Evolutionary conservation across 2,329 filamentous ascomycete species (phyloP).

Genomic region (Penicillium corylophilum): DNA sequence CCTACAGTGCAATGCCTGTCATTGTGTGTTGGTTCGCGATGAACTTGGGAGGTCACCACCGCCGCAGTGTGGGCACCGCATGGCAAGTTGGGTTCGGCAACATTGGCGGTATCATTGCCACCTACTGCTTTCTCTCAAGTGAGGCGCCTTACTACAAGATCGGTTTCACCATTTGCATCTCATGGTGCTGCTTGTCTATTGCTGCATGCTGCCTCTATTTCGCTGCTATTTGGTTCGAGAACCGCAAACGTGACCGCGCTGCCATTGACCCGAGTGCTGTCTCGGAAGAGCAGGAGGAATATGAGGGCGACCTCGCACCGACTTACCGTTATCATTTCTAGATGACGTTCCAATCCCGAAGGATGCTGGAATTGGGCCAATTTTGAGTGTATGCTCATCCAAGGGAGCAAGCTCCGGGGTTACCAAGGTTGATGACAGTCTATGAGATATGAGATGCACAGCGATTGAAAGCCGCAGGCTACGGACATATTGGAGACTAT

Average conservation of each 20-base stretch:
- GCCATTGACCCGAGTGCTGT: slow-evolving; percentile 24
- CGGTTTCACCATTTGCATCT: slow-evolving; percentile 76
- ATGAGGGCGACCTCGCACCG: slow-evolving; percentile 43
- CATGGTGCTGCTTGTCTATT: slow-evolving; percentile 68
- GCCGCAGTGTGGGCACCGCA: slow-evolving; percentile 67
- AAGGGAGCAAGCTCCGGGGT: not conserved
- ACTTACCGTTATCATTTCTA: slow-evolving; percentile 43
- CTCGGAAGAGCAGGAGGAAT: slow-evolving; percentile 34
- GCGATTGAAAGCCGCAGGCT: not conserved
- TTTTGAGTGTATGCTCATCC: not conserved
- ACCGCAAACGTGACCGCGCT: slow-evolving; percentile 39
- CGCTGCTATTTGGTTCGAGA: slow-evolving; percentile 38
- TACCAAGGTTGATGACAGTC: not conserved
- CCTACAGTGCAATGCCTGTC: slow-evolving; percentile 86
- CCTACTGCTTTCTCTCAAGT: slow-evolving; percentile 64
- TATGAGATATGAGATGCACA: not conserved
- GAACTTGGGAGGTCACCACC: slow-evolving; percentile 72
- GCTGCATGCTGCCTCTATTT: slow-evolving; percentile 47
- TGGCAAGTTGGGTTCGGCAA: slow-evolving; percentile 81
- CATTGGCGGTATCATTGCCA: slow-evolving; percentile 73
- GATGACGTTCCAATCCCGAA: slow-evolving; percentile 4
- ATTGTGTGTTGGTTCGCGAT: slow-evolving; percentile 81
- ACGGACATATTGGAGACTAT: not conserved
- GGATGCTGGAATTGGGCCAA: not conserved
- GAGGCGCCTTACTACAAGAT: slow-evolving; percentile 67